These are phyloP conservation scores for Lathyrus aphaca DNA, from an alignment of 306 rosid genomes.

Conservation along the genomic window DNA sequence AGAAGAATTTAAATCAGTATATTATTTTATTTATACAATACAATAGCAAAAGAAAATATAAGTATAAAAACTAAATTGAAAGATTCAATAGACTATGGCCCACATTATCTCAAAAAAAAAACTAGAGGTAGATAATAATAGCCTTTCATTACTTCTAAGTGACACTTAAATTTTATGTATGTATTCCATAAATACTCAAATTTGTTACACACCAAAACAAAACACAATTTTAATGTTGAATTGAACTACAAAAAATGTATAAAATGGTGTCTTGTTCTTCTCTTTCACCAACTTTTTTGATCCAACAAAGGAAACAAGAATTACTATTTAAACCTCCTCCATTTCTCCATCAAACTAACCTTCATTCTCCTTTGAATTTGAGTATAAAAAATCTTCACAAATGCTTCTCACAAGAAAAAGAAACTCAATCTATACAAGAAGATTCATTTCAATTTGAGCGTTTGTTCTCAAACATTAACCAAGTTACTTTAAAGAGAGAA, in stretches of 20 bases:
- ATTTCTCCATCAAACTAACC: conserved; percentile 32
- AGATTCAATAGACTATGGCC: conserved; percentile 30
- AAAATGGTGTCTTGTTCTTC: conserved; percentile 30
- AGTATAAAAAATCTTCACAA: conserved; percentile 33
- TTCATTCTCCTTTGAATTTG: conserved; percentile 33
- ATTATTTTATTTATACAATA: too few species aligned
- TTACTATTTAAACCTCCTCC: conserved; percentile 25
- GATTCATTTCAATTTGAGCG: conserved; percentile 50
- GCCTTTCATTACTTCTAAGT: neutral
- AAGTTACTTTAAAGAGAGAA: conserved; percentile 71
- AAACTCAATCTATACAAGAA: conserved; percentile 38
- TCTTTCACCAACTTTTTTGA: conserved; percentile 6
- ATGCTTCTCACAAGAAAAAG: conserved; percentile 50
- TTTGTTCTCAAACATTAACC: conserved; percentile 75
- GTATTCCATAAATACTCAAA: neutral
- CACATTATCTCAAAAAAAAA: conserved; percentile 41
- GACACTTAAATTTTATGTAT: neutral
- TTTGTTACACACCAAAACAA: conserved; percentile 12
- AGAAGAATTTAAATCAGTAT: too few species aligned
- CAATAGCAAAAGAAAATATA: too few species aligned
- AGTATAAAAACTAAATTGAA: neutral
- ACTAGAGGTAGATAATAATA: neutral
- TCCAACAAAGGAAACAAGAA: conserved; percentile 34
- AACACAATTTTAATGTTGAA: too few species aligned
- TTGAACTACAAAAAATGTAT: too few species aligned